These are phyloP conservation scores for Amanita molliuscula DNA, from an alignment of 768 basidiomycete species.

Conservation along the genomic window DNA sequence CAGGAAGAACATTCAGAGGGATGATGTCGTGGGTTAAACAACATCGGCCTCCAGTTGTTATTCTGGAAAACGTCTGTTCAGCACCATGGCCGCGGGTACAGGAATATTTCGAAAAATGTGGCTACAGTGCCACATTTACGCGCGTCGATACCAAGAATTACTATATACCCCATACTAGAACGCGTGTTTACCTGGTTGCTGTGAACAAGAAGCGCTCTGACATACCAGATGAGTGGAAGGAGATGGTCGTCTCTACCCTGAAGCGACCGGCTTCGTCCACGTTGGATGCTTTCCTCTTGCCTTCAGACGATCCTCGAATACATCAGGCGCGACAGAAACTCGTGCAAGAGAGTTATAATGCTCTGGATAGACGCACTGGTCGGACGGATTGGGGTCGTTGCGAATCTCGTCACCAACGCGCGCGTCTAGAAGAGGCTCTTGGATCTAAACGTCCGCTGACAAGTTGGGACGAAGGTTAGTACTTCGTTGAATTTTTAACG, in stretches of 20 bases:
- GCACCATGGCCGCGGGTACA: constrained; percentile 83
- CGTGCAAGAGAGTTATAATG: constrained; percentile 55
- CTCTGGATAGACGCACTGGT: constrained; percentile 57
- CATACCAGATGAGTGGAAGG: constrained; percentile 63
- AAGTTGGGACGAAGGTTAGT: constrained; percentile 82
- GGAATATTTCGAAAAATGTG: constrained; percentile 60
- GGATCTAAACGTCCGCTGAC: constrained; percentile 83
- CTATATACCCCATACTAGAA: constrained; percentile 93
- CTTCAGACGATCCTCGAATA: constrained; percentile 86
- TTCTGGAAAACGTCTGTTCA: constrained; percentile 88
- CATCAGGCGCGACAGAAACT: constrained; percentile 82
- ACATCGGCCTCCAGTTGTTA: constrained; percentile 84
- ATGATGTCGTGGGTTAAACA: constrained; percentile 90
- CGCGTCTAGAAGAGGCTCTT: constrained; percentile 72
- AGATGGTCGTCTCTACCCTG: constrained; percentile 47
- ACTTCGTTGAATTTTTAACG: neutral
- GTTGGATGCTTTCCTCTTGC: constrained; percentile 85
- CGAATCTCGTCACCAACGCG: constrained; percentile 84
- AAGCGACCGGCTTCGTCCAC: constrained; percentile 82
- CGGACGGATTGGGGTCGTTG: constrained; percentile 88
- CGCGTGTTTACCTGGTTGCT: constrained; percentile 80
- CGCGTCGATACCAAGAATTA: constrained; percentile 82
- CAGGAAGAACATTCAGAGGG: constrained; percentile 86
- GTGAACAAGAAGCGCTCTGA: constrained; percentile 52
- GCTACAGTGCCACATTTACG: constrained; percentile 61